phyloP scores from a whole-genome alignment of 2,329 filamentous ascomycete species.

The Alternaria gansuensis region DNA sequence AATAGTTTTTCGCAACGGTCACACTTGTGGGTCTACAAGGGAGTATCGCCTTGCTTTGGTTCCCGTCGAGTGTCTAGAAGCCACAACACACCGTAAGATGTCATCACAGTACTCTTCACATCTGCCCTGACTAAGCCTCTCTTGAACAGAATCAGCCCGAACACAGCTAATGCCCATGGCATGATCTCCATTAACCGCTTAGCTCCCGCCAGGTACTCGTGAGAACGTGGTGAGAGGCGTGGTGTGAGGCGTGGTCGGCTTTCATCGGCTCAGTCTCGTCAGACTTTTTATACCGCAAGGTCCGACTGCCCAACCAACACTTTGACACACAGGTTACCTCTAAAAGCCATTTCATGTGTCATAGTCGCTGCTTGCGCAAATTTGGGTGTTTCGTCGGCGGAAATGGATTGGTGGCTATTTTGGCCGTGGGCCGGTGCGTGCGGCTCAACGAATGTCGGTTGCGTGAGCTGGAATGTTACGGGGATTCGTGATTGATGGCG shows the following conservation, averaged over 20 bases:
- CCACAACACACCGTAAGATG: slow-evolving; percentile 21
- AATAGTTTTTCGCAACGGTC: slow-evolving; percentile 20
- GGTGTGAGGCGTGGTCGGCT: slow-evolving; percentile 16
- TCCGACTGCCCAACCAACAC: slow-evolving; percentile 22
- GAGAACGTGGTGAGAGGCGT: slow-evolving; percentile 4
- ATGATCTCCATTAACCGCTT: slow-evolving; percentile 25
- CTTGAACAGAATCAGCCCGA: neutral
- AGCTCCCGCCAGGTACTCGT: slow-evolving; percentile 14
- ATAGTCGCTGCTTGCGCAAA: slow-evolving; percentile 25
- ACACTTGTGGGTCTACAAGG: slow-evolving; percentile 25
- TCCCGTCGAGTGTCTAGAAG: slow-evolving; percentile 6
- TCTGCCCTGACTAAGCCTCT: slow-evolving; percentile 12
- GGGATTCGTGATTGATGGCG: slow-evolving; percentile 10
- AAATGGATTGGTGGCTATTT: slow-evolving; percentile 29
- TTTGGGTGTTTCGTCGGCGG: slow-evolving; percentile 22
- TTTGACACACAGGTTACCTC: slow-evolving; percentile 36
- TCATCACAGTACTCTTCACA: slow-evolving; percentile 13
- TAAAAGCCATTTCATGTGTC: slow-evolving; percentile 39
- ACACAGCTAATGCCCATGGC: slow-evolving; percentile 10
- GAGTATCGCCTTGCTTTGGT: slow-evolving; percentile 4
- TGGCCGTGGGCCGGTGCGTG: slow-evolving; percentile 2
- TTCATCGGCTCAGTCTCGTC: slow-evolving; percentile 17
- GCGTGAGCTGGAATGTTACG: slow-evolving; percentile 15
- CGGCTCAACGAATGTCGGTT: slow-evolving; percentile 24
- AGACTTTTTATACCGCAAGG: slow-evolving; percentile 17